Conservation (phyloP, 768 basidiomycete species). For the Crassisporium funariophilum region DNA sequence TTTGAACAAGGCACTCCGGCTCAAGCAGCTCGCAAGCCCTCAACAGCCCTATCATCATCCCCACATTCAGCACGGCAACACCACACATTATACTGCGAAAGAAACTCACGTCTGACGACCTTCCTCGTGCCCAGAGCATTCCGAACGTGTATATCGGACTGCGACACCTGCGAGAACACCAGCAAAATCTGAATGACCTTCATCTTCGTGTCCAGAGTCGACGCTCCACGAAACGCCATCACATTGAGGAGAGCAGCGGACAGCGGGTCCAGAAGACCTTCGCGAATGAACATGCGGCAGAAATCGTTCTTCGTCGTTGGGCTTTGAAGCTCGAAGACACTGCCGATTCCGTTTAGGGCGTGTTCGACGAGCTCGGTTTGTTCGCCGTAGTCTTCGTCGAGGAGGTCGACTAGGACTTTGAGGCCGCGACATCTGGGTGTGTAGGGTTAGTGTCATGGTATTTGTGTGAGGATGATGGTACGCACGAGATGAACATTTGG, state of each 20-base stretch:
- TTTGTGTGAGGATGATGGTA: slow-evolving; percentile 19
- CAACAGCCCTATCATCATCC: slow-evolving; percentile 82
- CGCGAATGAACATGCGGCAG: slow-evolving; percentile 96
- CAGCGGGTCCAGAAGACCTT: slow-evolving; percentile 91
- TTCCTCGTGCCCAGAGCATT: slow-evolving; percentile 90
- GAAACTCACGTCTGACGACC: slow-evolving; percentile 79
- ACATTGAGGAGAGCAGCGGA: slow-evolving; percentile 89
- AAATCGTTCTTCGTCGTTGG: slow-evolving; percentile 98
- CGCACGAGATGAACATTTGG: slow-evolving; percentile 98
- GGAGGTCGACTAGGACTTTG: slow-evolving; percentile 90
- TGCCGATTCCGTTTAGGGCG: slow-evolving; percentile 91
- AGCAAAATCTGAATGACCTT: slow-evolving; percentile 88
- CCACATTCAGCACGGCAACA: slow-evolving; percentile 2
- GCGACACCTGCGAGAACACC: slow-evolving; percentile 96
- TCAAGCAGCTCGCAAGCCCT: slow-evolving; percentile 86
- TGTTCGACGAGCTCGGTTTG: slow-evolving; percentile 91
- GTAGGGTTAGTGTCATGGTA: neutral
- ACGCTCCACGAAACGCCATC: slow-evolving; percentile 69
- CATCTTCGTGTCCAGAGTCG: slow-evolving; percentile 74
- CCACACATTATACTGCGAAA: too few relatives aligned
- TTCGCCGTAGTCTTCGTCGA: slow-evolving; percentile 94
- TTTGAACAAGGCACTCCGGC: slow-evolving; percentile 82
- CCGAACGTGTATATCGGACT: slow-evolving; percentile 90
- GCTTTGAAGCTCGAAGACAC: slow-evolving; percentile 94
- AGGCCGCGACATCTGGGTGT: slow-evolving; percentile 85